Conservation (phyloP, 2,329 filamentous ascomycete species). For the Furcasterigmium furcatum region DNA sequence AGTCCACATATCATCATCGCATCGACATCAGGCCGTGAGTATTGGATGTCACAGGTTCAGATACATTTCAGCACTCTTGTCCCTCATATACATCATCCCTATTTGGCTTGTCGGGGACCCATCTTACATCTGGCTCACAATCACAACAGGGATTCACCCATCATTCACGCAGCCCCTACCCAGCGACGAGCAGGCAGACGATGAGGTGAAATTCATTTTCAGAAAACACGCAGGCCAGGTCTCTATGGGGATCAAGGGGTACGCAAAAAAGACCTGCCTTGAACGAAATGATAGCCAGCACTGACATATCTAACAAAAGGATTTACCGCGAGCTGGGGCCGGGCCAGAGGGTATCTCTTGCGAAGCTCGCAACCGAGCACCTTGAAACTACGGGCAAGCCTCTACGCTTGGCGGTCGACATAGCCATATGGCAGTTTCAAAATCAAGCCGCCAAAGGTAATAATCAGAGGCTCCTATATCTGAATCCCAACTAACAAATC, state of each 20-base stretch:
- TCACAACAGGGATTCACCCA: no score
- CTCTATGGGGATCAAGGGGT: constrained; percentile 66
- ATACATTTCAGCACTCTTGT: no score
- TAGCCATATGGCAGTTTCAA: constrained; percentile 97
- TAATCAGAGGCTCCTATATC: not conserved
- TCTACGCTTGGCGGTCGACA: constrained; percentile 85
- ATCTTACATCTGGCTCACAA: no score
- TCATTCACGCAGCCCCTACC: no score
- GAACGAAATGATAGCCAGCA: not conserved
- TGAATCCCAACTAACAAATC: not conserved
- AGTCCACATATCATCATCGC: no score
- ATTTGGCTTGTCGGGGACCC: no score
- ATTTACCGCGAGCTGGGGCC: constrained; percentile 88
- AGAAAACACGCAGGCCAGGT: no score
- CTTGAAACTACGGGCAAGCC: constrained; percentile 69
- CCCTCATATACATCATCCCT: no score
- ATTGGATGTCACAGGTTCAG: no score
- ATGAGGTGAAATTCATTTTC: no score
- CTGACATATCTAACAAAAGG: constrained; percentile 41
- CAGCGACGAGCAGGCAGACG: no score
- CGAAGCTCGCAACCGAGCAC: constrained; percentile 77
- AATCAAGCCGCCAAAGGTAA: constrained; percentile 76
- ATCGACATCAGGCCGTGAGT: no score
- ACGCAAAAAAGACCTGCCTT: constrained; percentile 9
- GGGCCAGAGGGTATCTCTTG: constrained; percentile 74